phyloP scores from a whole-genome alignment of 2,329 filamentous ascomycete species.

The Phaeosphaeria sp. region DNA sequence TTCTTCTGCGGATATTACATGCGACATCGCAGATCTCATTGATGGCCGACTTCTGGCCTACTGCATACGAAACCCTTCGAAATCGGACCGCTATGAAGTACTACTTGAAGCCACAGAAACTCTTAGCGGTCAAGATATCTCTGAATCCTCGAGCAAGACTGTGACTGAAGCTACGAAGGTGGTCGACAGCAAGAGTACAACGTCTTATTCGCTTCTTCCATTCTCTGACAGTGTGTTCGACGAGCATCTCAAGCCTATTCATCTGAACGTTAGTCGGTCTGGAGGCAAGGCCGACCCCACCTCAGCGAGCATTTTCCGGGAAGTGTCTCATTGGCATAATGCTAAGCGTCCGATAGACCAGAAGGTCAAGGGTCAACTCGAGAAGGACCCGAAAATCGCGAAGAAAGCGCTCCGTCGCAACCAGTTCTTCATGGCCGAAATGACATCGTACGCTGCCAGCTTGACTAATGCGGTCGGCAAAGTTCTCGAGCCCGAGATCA shows the following conservation, averaged over 20 bases:
- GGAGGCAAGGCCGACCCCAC: slow-evolving; percentile 32
- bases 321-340: slow-evolving; percentile 69
- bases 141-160: slow-evolving; percentile 13
- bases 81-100: slow-evolving; percentile 24
- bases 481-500: slow-evolving; percentile 67
- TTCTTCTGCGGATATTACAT: slow-evolving; percentile 26
- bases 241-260: slow-evolving; percentile 54
- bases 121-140: slow-evolving; percentile 22
- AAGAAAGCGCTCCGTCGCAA: slow-evolving; percentile 55
- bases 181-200: slow-evolving; percentile 10
- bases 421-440: slow-evolving; percentile 72
- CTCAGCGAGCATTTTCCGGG: slow-evolving; percentile 54
- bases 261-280: slow-evolving; percentile 44
- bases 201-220: slow-evolving; percentile 50
- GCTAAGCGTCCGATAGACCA: slow-evolving; percentile 59
- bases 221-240: slow-evolving; percentile 59
- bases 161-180: neutral
- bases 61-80: slow-evolving; percentile 26
- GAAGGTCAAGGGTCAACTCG: slow-evolving; percentile 40
- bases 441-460: slow-evolving; percentile 72
- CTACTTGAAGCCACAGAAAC: slow-evolving; percentile 27
- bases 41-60: slow-evolving; percentile 58
- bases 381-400: slow-evolving; percentile 43
- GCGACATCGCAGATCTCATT: slow-evolving; percentile 62
- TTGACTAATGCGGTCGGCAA: slow-evolving; percentile 71